Evolutionary conservation across 2,329 filamentous ascomycete genomes (phyloP).

Genomic region (Botrytis tulipae): DNA sequence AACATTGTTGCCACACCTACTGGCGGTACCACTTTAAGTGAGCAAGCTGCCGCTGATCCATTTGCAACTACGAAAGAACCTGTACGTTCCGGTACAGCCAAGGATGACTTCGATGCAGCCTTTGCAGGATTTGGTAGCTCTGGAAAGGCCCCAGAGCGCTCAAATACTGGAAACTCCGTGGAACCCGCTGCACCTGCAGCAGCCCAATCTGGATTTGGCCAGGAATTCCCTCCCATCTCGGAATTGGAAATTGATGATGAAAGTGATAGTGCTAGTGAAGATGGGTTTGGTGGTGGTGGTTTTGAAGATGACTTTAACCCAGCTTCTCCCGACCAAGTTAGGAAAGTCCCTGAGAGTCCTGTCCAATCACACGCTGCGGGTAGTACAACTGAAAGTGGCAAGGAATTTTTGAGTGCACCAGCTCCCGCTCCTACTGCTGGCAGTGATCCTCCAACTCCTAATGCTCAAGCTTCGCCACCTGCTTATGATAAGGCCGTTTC

Average conservation of each 20-base stretch:
- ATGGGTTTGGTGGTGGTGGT: conserved; percentile 54
- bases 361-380: conserved; percentile 26
- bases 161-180: conserved; percentile 42
- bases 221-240: conserved; percentile 92
- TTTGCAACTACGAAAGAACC: conserved; percentile 55
- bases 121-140: conserved; percentile 68
- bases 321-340: conserved; percentile 41
- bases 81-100: conserved; percentile 49
- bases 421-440: conserved; percentile 36
- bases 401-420: conserved; percentile 35
- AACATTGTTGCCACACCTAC: conserved; percentile 49
- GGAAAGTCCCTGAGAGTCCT: conserved; percentile 32
- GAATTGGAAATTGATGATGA: conserved; percentile 80
- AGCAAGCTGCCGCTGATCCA: conserved; percentile 49
- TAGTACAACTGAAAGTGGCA: conserved; percentile 34
- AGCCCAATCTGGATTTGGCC: conserved; percentile 55
- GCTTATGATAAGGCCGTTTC: conserved; percentile 49
- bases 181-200: conserved; percentile 43
- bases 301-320: conserved; percentile 93
- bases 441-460: conserved; percentile 48
- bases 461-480: conserved; percentile 58
- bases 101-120: conserved; percentile 81
- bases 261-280: conserved; percentile 76
- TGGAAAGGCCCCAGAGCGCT: conserved; percentile 51
- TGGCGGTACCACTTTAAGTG: conserved; percentile 47